These are phyloP conservation scores for Platismatia glauca DNA, from an alignment of 495 filamentous ascomycete genomes.

Conservation along the genomic window DNA sequence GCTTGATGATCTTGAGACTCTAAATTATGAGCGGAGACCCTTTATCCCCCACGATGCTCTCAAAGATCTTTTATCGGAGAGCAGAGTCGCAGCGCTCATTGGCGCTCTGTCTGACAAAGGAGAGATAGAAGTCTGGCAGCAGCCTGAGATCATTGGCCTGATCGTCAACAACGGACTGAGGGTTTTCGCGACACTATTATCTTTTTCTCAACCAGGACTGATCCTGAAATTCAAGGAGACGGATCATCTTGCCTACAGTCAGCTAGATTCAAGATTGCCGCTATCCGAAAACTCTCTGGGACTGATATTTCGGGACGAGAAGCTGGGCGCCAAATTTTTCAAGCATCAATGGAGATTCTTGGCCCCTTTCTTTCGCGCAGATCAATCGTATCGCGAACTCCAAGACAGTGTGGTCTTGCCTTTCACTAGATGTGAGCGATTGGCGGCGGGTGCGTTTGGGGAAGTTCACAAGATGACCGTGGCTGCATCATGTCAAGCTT, in stretches of 20 bases:
- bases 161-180: not conserved
- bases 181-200: not conserved
- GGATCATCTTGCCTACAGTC: not conserved
- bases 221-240: not conserved
- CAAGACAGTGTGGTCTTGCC: not conserved
- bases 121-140: not conserved
- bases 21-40: not conserved
- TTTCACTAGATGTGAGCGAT: not conserved
- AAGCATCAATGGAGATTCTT: slow-evolving; percentile 8
- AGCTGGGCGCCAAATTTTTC: not conserved
- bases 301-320: not conserved
- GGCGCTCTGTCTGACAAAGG: not conserved
- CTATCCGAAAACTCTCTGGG: not conserved
- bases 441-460: slow-evolving; percentile 5
- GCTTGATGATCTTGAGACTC: not conserved
- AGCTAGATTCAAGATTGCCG: not conserved
- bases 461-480: not conserved
- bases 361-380: slow-evolving; percentile 1
- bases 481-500: not conserved
- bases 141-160: not conserved
- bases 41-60: not conserved
- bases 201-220: not conserved
- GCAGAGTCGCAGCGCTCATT: not conserved
- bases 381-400: slow-evolving; percentile 1
- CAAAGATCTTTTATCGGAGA: not conserved